Evolutionary conservation across 106 monocot species (phyloP).

Genomic region (Triglochin maritima): DNA sequence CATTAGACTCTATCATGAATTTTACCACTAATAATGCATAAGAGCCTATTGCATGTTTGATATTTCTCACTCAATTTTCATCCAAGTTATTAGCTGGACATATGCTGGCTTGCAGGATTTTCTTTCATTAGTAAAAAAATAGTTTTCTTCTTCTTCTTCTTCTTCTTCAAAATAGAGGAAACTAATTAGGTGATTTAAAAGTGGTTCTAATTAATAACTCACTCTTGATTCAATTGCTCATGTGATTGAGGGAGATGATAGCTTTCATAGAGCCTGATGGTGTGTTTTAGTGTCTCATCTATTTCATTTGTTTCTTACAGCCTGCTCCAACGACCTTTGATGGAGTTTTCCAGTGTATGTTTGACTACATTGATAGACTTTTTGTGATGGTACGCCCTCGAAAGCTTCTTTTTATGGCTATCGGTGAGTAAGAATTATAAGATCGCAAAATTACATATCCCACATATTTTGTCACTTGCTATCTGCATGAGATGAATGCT

Average conservation of each 20-base stretch:
- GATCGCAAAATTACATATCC: not conserved
- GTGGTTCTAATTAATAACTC: no score
- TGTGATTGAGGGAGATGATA: not conserved
- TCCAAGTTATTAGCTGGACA: no score
- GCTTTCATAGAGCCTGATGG: not conserved
- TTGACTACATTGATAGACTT: constrained; percentile 96
- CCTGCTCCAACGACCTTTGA: constrained; percentile 84
- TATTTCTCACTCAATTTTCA: no score
- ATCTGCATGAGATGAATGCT: not conserved
- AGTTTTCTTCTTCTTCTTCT: no score
- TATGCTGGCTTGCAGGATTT: no score
- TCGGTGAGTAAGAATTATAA: constrained; percentile 42
- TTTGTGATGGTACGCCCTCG: constrained; percentile 92
- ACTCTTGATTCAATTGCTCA: no score
- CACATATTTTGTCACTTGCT: not conserved
- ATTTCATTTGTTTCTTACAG: constrained; percentile 25
- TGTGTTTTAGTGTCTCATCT: not conserved
- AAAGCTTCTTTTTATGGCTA: constrained; percentile 92
- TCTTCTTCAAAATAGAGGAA: no score
- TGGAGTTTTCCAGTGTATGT: constrained; percentile 98
- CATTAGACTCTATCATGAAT: no score
- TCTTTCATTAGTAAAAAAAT: no score
- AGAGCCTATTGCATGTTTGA: no score
- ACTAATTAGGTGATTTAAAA: no score
- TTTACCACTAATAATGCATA: no score